Evolutionary conservation across 306 rosid species (phyloP).

Genomic region (Begonia peltatifolia): DNA sequence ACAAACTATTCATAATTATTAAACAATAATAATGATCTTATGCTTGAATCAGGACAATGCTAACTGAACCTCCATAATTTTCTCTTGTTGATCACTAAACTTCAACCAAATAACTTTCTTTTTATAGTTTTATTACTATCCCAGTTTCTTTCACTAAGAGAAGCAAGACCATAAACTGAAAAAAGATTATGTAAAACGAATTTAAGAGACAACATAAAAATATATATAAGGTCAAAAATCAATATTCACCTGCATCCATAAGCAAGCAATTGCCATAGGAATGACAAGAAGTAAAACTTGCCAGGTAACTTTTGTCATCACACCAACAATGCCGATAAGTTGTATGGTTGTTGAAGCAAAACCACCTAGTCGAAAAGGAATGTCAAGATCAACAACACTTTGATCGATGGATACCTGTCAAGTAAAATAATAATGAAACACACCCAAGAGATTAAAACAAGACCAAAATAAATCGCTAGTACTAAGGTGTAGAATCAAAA

Average conservation of each 20-base stretch:
- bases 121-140: no score
- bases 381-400: constrained; percentile 98
- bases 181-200: not conserved
- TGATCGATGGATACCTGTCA: constrained; percentile 81
- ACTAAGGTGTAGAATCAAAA: no score
- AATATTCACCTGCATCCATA: constrained; percentile 97
- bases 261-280: constrained; percentile 88
- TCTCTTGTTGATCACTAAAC: no score
- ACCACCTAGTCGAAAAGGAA: constrained; percentile 95
- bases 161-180: no score
- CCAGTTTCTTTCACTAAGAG: no score
- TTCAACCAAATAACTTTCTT: no score
- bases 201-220: not conserved
- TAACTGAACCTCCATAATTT: no score
- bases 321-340: constrained; percentile 82
- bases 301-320: constrained; percentile 86
- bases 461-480: not conserved
- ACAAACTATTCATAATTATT: no score
- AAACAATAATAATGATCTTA: no score
- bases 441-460: not conserved
- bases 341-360: constrained; percentile 91
- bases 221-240: not conserved
- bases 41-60: no score
- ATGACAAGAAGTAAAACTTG: constrained; percentile 80
- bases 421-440: not conserved